A percentile compares a stretch with the other conserved stretches of the same genome.
Evolutionary conservation across 305 asterid species (phyloP).

Genomic region (Rubia peregrina): DNA sequence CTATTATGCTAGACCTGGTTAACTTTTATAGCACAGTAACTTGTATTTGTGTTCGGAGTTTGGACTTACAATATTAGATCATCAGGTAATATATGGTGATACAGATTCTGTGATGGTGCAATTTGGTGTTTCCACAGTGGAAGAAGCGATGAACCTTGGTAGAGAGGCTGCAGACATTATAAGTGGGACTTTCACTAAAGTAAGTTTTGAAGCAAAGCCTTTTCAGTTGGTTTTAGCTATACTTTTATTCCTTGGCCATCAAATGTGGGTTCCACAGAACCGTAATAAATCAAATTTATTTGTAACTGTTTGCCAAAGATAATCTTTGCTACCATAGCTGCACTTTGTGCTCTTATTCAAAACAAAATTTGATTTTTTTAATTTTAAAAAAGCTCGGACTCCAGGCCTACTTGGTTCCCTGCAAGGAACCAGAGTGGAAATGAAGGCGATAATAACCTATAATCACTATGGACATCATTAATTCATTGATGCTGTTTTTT

Average conservation of each 20-base stretch:
- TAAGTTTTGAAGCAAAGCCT: conserved; percentile 27
- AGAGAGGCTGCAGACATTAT: conserved; percentile 96
- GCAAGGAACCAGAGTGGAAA: neutral
- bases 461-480: neutral
- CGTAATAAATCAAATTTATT: neutral
- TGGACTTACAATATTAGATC: neutral
- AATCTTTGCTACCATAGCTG: neutral
- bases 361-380: neutral
- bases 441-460: too few species aligned
- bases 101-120: conserved; percentile 99
- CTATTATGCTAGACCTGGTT: conserved; percentile 8
- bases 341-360: neutral
- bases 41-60: neutral
- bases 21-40: neutral
- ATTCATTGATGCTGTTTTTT: neutral
- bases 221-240: conserved; percentile 12
- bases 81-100: conserved; percentile 97
- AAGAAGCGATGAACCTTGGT: conserved; percentile 90
- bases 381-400: neutral
- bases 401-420: neutral
- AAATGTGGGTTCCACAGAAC: neutral
- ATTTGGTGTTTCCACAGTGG: conserved; percentile 86
- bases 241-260: neutral
- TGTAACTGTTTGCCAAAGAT: neutral
- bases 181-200: conserved; percentile 83